Conservation (phyloP, 2,329 filamentous ascomycete genomes). For the Didymella segeticola region DNA sequence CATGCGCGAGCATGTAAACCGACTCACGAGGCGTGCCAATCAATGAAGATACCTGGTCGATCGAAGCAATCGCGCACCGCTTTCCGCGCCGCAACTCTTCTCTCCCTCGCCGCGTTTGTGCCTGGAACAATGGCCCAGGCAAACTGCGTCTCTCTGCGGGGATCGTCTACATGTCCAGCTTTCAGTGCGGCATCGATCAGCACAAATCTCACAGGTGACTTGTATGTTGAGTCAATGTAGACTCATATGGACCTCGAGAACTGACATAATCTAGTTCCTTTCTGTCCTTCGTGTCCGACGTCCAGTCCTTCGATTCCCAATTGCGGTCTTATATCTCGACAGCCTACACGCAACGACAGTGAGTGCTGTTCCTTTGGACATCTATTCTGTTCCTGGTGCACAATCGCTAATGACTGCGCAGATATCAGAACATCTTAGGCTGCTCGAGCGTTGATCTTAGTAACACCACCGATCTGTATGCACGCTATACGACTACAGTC, state of each 20-base stretch:
- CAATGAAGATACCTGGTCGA: conserved; percentile 21
- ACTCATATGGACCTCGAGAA: conserved; percentile 22
- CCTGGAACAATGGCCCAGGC: conserved; percentile 49
- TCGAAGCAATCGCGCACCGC: conserved; percentile 29
- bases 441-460: conserved; percentile 78
- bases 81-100: conserved; percentile 26
- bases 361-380: conserved; percentile 44
- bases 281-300: conserved; percentile 78
- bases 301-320: conserved; percentile 76
- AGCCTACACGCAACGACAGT: conserved; percentile 81
- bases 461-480: conserved; percentile 83
- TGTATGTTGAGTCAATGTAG: conserved; percentile 58
- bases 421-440: conserved; percentile 82
- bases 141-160: conserved; percentile 70
- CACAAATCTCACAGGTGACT: conserved; percentile 67
- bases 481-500: conserved; percentile 88
- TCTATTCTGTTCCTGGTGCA: conserved; percentile 5
- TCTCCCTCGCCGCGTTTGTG: conserved; percentile 40
- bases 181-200: conserved; percentile 77
- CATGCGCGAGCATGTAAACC: conserved; percentile 2
- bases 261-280: conserved; percentile 70
- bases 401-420: conserved; percentile 54
- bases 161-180: conserved; percentile 73
- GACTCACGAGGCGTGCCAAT: conserved; percentile 1
- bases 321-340: conserved; percentile 75